These are phyloP conservation scores for Coprinopsis strossmayeri DNA, from an alignment of 768 basidiomycete species.

Conservation along the genomic window DNA sequence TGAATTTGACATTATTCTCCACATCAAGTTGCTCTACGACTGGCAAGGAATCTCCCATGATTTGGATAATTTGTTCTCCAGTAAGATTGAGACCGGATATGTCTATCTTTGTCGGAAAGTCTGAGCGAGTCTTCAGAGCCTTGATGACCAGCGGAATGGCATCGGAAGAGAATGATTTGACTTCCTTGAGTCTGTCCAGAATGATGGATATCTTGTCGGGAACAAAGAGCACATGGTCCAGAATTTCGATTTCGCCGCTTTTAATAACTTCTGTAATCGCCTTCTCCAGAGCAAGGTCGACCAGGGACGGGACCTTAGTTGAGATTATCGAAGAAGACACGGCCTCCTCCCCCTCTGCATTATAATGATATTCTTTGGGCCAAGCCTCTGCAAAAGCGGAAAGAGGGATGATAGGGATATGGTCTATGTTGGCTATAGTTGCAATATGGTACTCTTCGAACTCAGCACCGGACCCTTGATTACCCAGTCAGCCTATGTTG, in stretches of 20 bases:
- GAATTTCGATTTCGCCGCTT: background rate
- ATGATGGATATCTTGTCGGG: background rate
- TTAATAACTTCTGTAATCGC: background rate
- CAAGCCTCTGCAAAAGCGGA: background rate
- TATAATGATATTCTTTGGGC: background rate
- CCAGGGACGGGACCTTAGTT: background rate
- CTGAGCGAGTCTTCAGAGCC: background rate
- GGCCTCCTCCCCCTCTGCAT: too few relatives aligned
- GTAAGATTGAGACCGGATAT: background rate
- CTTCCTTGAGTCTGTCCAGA: background rate
- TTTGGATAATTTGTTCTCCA: constrained; percentile 2
- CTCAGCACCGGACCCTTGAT: background rate
- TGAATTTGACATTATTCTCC: background rate
- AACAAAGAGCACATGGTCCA: background rate
- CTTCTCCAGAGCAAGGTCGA: background rate
- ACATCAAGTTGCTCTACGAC: background rate
- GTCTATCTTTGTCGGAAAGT: background rate
- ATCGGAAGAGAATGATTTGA: background rate
- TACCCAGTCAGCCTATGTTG: background rate
- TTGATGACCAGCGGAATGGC: background rate
- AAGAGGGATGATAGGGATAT: background rate
- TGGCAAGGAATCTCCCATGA: background rate
- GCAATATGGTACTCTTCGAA: background rate
- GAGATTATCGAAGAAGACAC: background rate
- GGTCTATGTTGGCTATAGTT: background rate